Evolutionary conservation across 2,329 filamentous ascomycete genomes (phyloP).

Genomic region (Lasiodiplodia hormozganensis): DNA sequence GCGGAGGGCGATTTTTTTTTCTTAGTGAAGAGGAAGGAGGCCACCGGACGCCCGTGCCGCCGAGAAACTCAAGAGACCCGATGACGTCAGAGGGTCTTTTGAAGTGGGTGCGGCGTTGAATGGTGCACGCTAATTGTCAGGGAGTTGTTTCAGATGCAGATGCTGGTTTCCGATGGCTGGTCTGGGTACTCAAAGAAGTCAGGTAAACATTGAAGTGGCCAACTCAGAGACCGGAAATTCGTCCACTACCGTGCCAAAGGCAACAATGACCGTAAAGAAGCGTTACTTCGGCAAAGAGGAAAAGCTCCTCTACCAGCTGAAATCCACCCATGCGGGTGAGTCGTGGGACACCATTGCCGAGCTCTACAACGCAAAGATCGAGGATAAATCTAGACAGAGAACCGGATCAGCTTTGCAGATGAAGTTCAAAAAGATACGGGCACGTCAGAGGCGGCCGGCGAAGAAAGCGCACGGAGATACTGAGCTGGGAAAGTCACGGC

Average conservation of each 20-base stretch:
- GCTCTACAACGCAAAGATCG: not conserved
- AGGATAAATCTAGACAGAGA: not conserved
- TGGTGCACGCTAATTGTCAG: not conserved
- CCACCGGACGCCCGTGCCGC: not conserved
- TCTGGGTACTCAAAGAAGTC: no score
- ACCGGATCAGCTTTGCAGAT: not conserved
- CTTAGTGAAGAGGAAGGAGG: not conserved
- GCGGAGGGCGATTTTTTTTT: not conserved
- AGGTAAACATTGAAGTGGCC: not conserved
- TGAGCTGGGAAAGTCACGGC: not conserved
- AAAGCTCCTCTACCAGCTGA: not conserved
- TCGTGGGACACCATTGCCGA: not conserved
- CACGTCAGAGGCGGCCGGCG: not conserved
- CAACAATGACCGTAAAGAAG: not conserved
- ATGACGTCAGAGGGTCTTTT: not conserved
- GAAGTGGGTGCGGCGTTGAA: not conserved
- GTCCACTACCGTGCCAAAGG: not conserved
- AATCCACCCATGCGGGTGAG: not conserved
- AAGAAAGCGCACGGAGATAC: not conserved
- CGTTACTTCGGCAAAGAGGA: not conserved
- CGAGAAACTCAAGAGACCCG: not conserved
- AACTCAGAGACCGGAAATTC: not conserved
- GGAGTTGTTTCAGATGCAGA: not conserved
- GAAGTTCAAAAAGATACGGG: constrained; percentile 1
- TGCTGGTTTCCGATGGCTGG: no score